A percentile compares a stretch with the other conserved stretches of the same genome.
Conservation (phyloP, 2,329 filamentous ascomycete species). For the Lasiodiplodia citricola region DNA sequence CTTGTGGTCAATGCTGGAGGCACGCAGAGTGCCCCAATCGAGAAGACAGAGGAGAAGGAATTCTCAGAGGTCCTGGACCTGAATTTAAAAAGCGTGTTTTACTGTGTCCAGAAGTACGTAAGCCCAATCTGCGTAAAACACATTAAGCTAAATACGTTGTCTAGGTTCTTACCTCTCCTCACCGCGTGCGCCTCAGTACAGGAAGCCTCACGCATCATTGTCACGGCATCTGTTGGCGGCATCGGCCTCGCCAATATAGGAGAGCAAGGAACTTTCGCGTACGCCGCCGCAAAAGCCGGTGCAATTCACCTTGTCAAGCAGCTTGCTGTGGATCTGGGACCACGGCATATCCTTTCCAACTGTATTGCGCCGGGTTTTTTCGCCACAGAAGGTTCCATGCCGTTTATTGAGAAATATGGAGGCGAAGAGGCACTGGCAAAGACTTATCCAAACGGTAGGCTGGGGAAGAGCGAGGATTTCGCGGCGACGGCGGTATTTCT, state of each 20-base stretch:
- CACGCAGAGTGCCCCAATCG: constrained; percentile 47
- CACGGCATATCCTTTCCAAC: constrained; percentile 47
- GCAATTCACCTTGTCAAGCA: constrained; percentile 46
- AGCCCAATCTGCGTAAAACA: not conserved
- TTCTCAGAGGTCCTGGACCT: constrained; percentile 46
- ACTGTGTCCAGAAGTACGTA: constrained; percentile 42
- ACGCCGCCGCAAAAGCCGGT: constrained; percentile 48
- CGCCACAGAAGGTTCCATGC: constrained; percentile 44
- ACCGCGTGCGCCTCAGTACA: constrained; percentile 37
- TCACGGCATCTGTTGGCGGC: constrained; percentile 44
- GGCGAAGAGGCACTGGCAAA: constrained; percentile 49
- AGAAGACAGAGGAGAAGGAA: constrained; percentile 43
- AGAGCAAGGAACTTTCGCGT: constrained; percentile 47
- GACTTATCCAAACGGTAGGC: constrained; percentile 38
- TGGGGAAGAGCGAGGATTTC: constrained; percentile 45
- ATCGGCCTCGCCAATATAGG: constrained; percentile 44
- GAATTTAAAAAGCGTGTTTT: constrained; percentile 48
- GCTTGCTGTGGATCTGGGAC: constrained; percentile 46
- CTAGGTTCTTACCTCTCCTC: constrained; percentile 44
- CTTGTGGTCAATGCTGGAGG: constrained; percentile 48
- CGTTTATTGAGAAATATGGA: constrained; percentile 44
- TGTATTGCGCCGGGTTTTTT: constrained; percentile 48
- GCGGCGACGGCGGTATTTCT: constrained; percentile 45
- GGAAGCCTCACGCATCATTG: constrained; percentile 46
- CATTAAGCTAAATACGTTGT: not conserved